phyloP scores from a whole-genome alignment of 2,329 filamentous ascomycete species.

The Alternaria sp. region DNA sequence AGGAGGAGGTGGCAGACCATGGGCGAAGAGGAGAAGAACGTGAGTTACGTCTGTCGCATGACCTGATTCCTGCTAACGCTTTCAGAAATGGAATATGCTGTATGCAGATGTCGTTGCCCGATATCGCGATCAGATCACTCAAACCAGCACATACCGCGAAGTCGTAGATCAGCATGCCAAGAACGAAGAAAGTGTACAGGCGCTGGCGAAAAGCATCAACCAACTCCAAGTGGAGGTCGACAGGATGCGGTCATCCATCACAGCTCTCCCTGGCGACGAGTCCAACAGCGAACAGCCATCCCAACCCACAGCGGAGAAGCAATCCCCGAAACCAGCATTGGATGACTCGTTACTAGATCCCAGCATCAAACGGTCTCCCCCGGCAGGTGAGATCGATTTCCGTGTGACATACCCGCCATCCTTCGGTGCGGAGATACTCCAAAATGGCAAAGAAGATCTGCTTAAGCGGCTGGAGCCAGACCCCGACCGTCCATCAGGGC shows the following conservation, averaged over 20 bases:
- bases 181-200: slow-evolving; percentile 49
- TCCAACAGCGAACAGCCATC: slow-evolving; percentile 18
- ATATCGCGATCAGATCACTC: slow-evolving; percentile 48
- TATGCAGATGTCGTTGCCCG: slow-evolving; percentile 49
- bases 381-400: slow-evolving; percentile 54
- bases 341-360: slow-evolving; percentile 43
- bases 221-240: slow-evolving; percentile 50
- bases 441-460: slow-evolving; percentile 58
- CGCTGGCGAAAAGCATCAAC: slow-evolving; percentile 49
- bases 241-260: slow-evolving; percentile 44
- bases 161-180: slow-evolving; percentile 47
- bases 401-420: slow-evolving; percentile 58
- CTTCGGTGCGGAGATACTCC: slow-evolving; percentile 56
- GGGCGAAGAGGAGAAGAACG: slow-evolving; percentile 48
- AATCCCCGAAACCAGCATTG: slow-evolving; percentile 23
- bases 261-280: slow-evolving; percentile 31
- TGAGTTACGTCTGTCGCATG: slow-evolving; percentile 5
- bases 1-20: slow-evolving; percentile 48
- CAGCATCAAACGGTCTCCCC: slow-evolving; percentile 46
- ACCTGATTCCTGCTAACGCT: slow-evolving; percentile 15
- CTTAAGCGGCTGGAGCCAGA: slow-evolving; percentile 58
- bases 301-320: slow-evolving; percentile 24
- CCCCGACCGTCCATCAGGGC: slow-evolving; percentile 48
- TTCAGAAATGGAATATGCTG: slow-evolving; percentile 50
- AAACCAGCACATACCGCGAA: slow-evolving; percentile 45